Evolutionary conservation across 1,284 basidiomycete genomes (phyloP).

Genomic region (Malassezia slooffiae): DNA sequence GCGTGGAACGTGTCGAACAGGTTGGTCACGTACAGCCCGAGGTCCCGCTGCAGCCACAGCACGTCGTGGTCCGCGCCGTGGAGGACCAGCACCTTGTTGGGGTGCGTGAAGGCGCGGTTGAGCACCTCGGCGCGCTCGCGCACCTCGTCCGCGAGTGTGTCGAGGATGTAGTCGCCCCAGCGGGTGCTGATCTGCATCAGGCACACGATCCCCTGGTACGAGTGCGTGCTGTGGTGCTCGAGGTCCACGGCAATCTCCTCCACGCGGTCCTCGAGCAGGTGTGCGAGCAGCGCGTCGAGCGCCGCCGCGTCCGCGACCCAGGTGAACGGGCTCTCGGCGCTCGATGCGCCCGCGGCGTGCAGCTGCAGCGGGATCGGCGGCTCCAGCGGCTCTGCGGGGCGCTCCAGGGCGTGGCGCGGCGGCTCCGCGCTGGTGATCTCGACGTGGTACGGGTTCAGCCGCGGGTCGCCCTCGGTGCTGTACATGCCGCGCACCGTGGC

Average conservation of each 20-base stretch:
- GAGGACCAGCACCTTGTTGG: slow-evolving; percentile 65
- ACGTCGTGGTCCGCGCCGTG: slow-evolving; percentile 93
- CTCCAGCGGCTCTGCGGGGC: too few species aligned
- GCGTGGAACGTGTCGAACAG: slow-evolving; percentile 96
- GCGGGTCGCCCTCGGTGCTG: slow-evolving; percentile 37
- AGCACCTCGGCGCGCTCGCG: slow-evolving; percentile 61
- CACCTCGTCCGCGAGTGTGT: slow-evolving; percentile 58
- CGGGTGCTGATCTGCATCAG: slow-evolving; percentile 74
- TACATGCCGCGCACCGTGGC: slow-evolving; percentile 27
- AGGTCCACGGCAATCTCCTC: slow-evolving; percentile 83
- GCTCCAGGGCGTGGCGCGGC: slow-evolving; percentile 47
- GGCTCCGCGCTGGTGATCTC: slow-evolving; percentile 29
- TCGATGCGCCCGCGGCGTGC: slow-evolving; percentile 48
- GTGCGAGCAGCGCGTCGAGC: slow-evolving; percentile 58
- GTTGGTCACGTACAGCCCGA: slow-evolving; percentile 83
- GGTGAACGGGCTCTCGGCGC: slow-evolving; percentile 61
- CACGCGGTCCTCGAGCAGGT: slow-evolving; percentile 49
- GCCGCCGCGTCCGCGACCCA: slow-evolving; percentile 59
- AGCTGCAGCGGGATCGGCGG: slow-evolving; percentile 27
- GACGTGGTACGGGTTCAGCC: slow-evolving; percentile 38
- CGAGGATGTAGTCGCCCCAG: slow-evolving; percentile 74
- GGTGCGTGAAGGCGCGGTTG: slow-evolving; percentile 65
- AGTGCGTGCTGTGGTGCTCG: slow-evolving; percentile 79
- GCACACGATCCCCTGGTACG: slow-evolving; percentile 77
- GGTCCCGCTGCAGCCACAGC: slow-evolving; percentile 89